These are phyloP conservation scores for Fusarium vanettenii DNA, from an alignment of 2,329 filamentous ascomycete genomes.

Conservation along the genomic window DNA sequence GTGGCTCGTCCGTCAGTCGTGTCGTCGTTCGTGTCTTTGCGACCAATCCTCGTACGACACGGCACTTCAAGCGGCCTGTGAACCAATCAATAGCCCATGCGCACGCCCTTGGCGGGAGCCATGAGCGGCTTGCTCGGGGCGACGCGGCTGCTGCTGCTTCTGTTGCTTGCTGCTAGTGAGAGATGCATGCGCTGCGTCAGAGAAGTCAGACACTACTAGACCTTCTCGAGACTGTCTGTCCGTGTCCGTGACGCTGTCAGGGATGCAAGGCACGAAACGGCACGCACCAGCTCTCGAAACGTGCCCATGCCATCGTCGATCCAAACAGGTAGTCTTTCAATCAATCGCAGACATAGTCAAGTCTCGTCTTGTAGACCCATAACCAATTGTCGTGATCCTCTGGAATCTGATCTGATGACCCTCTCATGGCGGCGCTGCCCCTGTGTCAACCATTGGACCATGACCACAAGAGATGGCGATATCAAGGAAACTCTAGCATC, in stretches of 20 bases:
- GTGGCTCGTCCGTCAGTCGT: slow-evolving; percentile 17
- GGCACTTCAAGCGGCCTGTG: slow-evolving; percentile 30
- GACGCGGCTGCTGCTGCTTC: slow-evolving; percentile 31
- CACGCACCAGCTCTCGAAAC: slow-evolving; percentile 34
- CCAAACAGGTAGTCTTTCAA: slow-evolving; percentile 17
- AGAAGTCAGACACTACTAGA: not conserved
- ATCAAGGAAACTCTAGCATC: not conserved
- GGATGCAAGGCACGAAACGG: slow-evolving; percentile 32
- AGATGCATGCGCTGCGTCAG: not conserved
- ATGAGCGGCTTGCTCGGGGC: slow-evolving; percentile 22
- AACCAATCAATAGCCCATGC: slow-evolving; percentile 37
- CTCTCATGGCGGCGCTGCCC: not conserved
- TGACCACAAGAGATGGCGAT: not conserved
- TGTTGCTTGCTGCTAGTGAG: slow-evolving; percentile 18
- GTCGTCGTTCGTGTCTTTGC: slow-evolving; percentile 23
- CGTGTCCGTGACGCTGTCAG: not conserved
- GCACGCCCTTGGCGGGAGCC: slow-evolving; percentile 18
- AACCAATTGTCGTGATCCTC: not conserved
- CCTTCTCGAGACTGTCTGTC: not conserved
- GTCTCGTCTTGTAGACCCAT: not conserved
- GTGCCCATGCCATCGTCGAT: slow-evolving; percentile 21
- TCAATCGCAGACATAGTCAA: slow-evolving; percentile 15
- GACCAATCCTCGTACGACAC: slow-evolving; percentile 40
- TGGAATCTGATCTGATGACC: not conserved
- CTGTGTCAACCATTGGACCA: slow-evolving; percentile 11